Evolutionary conservation across 1,284 basidiomycete genomes (phyloP), one percentile per base, ranked within the genome.

Genomic region (Marasmius oreades): DNA sequence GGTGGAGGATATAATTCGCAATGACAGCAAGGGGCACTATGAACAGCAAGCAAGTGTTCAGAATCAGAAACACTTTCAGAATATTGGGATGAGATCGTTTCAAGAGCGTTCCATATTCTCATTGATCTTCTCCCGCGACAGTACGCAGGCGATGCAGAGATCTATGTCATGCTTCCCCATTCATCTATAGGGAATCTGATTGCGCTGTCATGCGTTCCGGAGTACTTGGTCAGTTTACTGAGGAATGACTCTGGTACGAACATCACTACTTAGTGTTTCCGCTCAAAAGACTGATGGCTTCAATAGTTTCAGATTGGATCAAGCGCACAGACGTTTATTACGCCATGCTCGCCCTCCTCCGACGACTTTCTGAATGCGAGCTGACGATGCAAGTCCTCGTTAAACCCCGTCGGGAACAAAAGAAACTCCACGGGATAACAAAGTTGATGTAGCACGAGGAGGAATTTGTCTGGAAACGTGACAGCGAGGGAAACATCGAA

Each of bases 281-380:
- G 20, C 10, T 6, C 5, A 26, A 11, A 24, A 16, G 3, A 11
- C 6, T 6, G 3, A 26, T 16, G 5, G 5, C n/a, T n/a, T 26
- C 14, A 24, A 24, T 24, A 47, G 74, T 82, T 11, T 75, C 70
- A 1, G 80, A 82, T 58, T 82, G 81, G 81, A 76, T 72, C 24
- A 60, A 70, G 2, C 74, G 80, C 22, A 74, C 69, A 54, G 72
- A 77, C 14, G 70, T 75, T 18, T 82, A 82, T 61, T 68, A 78
- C 54, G 73, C 76, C 5, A 77, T 79, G 74, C 65, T 82, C 5
- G 69, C 65, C 11, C 66, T 82, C 7, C 66, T 82, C 24, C 72
- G 75, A 34, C 70, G 75, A n/a, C 70, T 82, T 69, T 76, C 74
- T 3, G 79, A 81, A 58, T 78, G 75, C 57, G 79, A 82, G 62